Conservation (phyloP, 352 stramenopile species). For the Pythium periplocum region DNA sequence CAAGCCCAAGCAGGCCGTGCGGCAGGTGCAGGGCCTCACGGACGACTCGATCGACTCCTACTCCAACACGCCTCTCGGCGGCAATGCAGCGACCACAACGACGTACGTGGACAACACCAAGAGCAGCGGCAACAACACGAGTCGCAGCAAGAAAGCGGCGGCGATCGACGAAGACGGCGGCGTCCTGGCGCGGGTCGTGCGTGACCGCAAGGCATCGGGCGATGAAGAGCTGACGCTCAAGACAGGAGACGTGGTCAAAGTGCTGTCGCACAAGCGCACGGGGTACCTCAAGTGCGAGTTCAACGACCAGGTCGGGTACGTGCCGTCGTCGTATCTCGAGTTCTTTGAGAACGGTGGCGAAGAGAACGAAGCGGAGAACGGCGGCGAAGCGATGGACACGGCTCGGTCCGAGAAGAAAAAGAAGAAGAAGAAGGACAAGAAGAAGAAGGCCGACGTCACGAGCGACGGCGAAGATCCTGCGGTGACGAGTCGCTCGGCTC, state of each 20-base stretch:
- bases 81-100: constrained; percentile 8
- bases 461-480: constrained; percentile 37
- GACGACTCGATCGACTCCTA: constrained; percentile 88
- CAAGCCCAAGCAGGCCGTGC: constrained; percentile 77
- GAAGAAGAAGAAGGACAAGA: constrained; percentile 59
- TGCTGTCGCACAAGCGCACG: constrained; percentile 74
- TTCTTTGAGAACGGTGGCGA: constrained; percentile 48
- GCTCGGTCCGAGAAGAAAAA: constrained; percentile 35
- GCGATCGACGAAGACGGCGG: constrained; percentile 18
- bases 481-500: constrained; percentile 24
- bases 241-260: constrained; percentile 59
- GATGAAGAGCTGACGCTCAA: constrained; percentile 69
- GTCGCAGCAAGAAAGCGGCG: constrained; percentile 9
- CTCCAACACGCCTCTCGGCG: constrained; percentile 45
- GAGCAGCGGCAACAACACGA: constrained; percentile 14
- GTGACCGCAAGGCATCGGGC: constrained; percentile 68
- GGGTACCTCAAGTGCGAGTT: constrained; percentile 82
- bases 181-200: constrained; percentile 50
- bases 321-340: constrained; percentile 81
- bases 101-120: constrained; percentile 59
- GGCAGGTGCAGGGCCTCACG: constrained; percentile 72
- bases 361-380: constrained; percentile 8
- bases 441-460: constrained; percentile 21
- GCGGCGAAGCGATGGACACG: constrained; percentile 11
- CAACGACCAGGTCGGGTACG: constrained; percentile 61